phyloP scores from a whole-genome alignment of 805 yeast genomes.

The Grigorovia humatica region DNA sequence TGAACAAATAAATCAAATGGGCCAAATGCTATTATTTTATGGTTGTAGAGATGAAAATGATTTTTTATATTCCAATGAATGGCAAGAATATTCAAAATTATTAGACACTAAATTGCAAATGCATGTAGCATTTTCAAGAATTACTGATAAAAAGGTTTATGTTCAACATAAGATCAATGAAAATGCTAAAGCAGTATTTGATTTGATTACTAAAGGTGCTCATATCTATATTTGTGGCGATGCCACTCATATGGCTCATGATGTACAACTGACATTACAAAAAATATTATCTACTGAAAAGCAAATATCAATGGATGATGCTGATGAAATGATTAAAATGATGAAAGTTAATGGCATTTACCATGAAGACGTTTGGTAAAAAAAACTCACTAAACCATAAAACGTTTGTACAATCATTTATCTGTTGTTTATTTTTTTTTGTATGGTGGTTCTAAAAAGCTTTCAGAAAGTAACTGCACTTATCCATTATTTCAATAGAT shows the following conservation, averaged over 20 bases:
- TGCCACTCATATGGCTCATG: constrained; percentile 92
- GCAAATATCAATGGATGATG: constrained; percentile 53
- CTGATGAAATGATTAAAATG: constrained; percentile 65
- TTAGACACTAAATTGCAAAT: constrained; percentile 57
- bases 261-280: constrained; percentile 64
- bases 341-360: constrained; percentile 77
- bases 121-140: constrained; percentile 77
- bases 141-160: constrained; percentile 50
- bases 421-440: not conserved
- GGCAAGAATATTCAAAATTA: constrained; percentile 61
- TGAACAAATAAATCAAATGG: constrained; percentile 37
- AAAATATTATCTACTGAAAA: constrained; percentile 55
- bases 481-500: too few species aligned
- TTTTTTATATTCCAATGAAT: constrained; percentile 78
- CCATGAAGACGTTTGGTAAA: constrained; percentile 96
- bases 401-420: not conserved
- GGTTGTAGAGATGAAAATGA: constrained; percentile 88
- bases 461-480: too few species aligned
- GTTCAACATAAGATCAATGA: constrained; percentile 74
- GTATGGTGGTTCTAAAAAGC: too few species aligned
- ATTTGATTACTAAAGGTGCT: constrained; percentile 60
- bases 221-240: constrained; percentile 95
- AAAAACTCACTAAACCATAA: too few species aligned
- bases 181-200: constrained; percentile 33
- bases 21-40: constrained; percentile 67